Base-by-base conservation (phyloP, 495 filamentous ascomycete species). In the Podospora bellae-mahoneyi region DNA sequence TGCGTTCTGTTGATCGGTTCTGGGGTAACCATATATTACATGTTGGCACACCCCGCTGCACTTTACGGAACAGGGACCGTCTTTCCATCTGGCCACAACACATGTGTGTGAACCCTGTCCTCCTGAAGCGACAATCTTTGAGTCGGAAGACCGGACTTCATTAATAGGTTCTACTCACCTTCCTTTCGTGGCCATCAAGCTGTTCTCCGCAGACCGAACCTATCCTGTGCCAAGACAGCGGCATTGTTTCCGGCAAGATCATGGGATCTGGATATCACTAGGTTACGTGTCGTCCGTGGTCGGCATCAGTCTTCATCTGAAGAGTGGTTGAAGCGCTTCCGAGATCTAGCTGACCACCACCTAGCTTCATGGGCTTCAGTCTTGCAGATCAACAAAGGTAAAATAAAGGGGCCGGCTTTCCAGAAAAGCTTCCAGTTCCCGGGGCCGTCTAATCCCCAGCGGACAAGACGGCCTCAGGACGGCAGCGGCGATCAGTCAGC, bases 31-130 rank as follows among this genome's bases (percentile, higher is more conserved):
- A 23, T 77, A 73, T 72, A 77, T 76, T 74, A 53, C 65, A 62
- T 69, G 62, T 62, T 64, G 23, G 68, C 34, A 55, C 71, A 66
- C 69, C 70, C 69, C 73, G 64, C 66, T 63, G 60, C 58, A 68
- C 65, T 71, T 63, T 64, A 68, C 76, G 75, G 76, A 64, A 75
- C 20, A 60, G 73, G 73, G 74, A 73, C 76, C 75, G 76, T 62
- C 61, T 77, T 77, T 77, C 75, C 76, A 78, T 53, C 68, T 26
- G 28, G 32, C 53, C 27, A 59, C 61, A 53, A 58, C 53, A 58
- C 20, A 13, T 30, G 20, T 61, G 28, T 23, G 54, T 48, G 60
- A 20, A 16, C 62, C 58, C 10, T n/a, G 61, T 54, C 64, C 63
- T 27, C 65, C 55, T 34, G 53, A 54, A 32, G 67, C 66, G 20